phyloP scores from a whole-genome alignment of 2,329 filamentous ascomycete species.

The Neofusicoccum cordaticola region DNA sequence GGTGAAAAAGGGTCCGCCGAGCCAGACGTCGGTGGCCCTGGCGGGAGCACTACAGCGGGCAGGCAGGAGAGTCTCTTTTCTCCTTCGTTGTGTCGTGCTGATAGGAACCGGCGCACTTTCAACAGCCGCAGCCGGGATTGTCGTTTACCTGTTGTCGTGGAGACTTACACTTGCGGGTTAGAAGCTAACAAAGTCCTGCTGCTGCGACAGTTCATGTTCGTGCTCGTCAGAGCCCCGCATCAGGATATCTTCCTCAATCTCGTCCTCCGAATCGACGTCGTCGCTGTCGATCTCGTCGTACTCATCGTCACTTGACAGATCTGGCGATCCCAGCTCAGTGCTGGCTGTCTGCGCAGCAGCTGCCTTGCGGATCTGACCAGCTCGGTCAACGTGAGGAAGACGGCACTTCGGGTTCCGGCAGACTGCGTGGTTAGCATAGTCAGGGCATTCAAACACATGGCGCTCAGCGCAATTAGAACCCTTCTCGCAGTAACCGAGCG shows the following conservation, averaged over 20 bases:
- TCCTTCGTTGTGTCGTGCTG: neutral
- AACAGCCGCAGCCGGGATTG: neutral
- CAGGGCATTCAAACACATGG: conserved; percentile 90
- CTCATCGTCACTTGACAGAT: conserved; percentile 77
- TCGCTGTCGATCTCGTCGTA: conserved; percentile 65
- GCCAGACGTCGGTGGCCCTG: neutral
- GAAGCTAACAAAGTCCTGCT: conserved; percentile 54
- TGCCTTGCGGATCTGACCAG: conserved; percentile 69
- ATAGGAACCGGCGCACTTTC: neutral
- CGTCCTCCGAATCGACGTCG: conserved; percentile 70
- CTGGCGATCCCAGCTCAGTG: conserved; percentile 40
- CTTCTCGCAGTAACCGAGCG: conserved; percentile 83
- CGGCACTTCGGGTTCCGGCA: conserved; percentile 82
- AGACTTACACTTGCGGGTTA: conserved; percentile 24
- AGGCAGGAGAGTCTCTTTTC: neutral
- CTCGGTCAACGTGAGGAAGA: conserved; percentile 82
- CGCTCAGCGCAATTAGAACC: conserved; percentile 74
- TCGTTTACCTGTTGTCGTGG: neutral
- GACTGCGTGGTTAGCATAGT: conserved; percentile 85
- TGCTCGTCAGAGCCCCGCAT: conserved; percentile 30
- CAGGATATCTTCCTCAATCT: conserved; percentile 41
- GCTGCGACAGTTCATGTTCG: conserved; percentile 49
- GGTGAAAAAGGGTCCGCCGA: neutral
- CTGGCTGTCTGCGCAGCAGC: conserved; percentile 42
- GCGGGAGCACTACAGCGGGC: neutral